Evolutionary conservation across 306 rosid species (phyloP).

Genomic region (Lupinus albus): DNA sequence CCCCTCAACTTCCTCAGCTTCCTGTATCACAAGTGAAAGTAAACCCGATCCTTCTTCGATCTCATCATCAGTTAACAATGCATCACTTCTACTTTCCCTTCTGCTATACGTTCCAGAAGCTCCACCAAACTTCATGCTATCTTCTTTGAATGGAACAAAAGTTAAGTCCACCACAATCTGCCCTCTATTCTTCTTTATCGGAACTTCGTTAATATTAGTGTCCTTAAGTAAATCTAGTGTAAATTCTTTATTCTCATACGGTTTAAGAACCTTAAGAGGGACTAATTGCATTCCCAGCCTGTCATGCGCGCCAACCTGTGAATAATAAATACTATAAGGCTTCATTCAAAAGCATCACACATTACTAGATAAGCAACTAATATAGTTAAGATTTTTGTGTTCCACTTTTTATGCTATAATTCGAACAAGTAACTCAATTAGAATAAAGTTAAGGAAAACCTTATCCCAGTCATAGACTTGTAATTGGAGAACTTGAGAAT

Average conservation of each 20-base stretch:
- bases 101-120: conserved; percentile 38
- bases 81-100: conserved; percentile 50
- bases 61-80: conserved; percentile 52
- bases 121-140: conserved; percentile 55
- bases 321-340: conserved; percentile 33
- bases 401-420: conserved; percentile 4
- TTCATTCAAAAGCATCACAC: conserved; percentile 2
- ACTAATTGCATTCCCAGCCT: conserved; percentile 81
- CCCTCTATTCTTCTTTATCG: conserved; percentile 72
- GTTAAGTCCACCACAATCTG: conserved; percentile 67
- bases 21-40: conserved; percentile 66
- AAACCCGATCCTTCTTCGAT: conserved; percentile 67
- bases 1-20: conserved; percentile 85
- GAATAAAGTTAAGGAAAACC: conserved; percentile 50
- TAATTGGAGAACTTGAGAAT: conserved; percentile 82
- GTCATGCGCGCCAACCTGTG: conserved; percentile 89
- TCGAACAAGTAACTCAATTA: conserved; percentile 31
- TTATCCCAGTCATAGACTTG: conserved; percentile 97
- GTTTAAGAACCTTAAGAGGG: conserved; percentile 71
- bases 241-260: conserved; percentile 62
- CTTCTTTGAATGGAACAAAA: conserved; percentile 77
- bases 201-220: conserved; percentile 59
- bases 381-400: no score
- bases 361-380: no score
- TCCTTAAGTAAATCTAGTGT: conserved; percentile 78